Evolutionary conservation across 805 yeast species (phyloP).

Genomic region (Ogataea chonburiensis): DNA sequence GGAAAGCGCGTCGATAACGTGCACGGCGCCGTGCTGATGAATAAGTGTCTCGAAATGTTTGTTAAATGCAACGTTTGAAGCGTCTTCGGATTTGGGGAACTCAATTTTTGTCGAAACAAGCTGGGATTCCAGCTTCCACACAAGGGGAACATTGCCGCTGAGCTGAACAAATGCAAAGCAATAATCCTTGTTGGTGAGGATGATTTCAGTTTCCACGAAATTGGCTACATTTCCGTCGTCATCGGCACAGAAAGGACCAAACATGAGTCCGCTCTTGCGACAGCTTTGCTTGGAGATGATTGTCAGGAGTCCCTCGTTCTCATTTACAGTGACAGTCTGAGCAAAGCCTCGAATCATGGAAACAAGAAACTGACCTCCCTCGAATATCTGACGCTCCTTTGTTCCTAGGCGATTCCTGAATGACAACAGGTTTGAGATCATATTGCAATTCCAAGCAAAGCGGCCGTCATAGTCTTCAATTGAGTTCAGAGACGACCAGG

Average conservation of each 20-base stretch:
- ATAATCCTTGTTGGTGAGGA: constrained; percentile 41
- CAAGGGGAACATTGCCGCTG: constrained; percentile 55
- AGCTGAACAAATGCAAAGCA: constrained; percentile 46
- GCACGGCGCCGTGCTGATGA: constrained; percentile 49
- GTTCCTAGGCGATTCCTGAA: constrained; percentile 44
- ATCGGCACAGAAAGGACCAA: constrained; percentile 59
- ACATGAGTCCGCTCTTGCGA: constrained; percentile 44
- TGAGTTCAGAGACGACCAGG: constrained; percentile 26
- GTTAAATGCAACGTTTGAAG: constrained; percentile 50
- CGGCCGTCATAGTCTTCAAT: constrained; percentile 43
- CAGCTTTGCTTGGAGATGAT: constrained; percentile 54
- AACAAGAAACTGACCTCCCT: constrained; percentile 45
- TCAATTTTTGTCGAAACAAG: constrained; percentile 44
- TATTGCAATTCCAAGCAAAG: constrained; percentile 52
- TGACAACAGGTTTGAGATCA: constrained; percentile 45
- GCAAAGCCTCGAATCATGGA: constrained; percentile 53
- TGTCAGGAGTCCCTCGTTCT: constrained; percentile 42
- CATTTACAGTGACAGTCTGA: constrained; percentile 33
- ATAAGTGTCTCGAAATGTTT: constrained; percentile 48
- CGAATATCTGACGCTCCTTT: constrained; percentile 42
- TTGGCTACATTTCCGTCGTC: constrained; percentile 54
- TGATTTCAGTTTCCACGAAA: constrained; percentile 51
- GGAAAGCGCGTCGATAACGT: constrained; percentile 50
- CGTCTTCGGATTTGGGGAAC: constrained; percentile 52
- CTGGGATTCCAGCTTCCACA: constrained; percentile 51